Percentiles rank a stretch among this genome's conserved stretches.
Evolutionary conservation across 306 rosid genomes (phyloP).

Genomic region (Lathyrus sativus): DNA sequence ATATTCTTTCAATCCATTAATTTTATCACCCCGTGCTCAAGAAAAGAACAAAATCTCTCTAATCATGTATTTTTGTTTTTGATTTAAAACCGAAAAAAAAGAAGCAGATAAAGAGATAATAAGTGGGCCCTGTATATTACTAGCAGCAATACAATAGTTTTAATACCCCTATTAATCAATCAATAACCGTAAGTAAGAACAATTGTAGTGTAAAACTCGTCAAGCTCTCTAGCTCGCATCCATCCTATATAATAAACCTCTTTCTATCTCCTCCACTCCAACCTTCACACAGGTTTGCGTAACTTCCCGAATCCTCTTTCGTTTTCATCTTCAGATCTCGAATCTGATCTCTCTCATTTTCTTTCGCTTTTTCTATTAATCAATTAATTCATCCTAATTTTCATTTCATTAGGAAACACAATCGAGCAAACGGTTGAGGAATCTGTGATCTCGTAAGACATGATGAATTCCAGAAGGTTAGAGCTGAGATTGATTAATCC

Average conservation of each 20-base stretch:
- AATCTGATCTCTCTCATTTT: background rate
- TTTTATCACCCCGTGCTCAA: no score
- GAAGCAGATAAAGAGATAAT: background rate
- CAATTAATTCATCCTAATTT: background rate
- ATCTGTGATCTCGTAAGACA: conserved; percentile 34
- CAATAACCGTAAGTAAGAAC: background rate
- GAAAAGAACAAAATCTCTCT: background rate
- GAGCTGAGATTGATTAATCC: conserved; percentile 4
- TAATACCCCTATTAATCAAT: no score
- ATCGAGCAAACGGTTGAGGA: no score
- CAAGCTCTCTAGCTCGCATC: conserved; percentile 3
- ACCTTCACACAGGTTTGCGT: conserved; percentile 30
- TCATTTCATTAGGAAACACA: conserved; percentile 3
- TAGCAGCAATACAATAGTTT: background rate
- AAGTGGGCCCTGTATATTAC: background rate
- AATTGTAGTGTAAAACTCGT: conserved; percentile 7
- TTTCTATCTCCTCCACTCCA: background rate
- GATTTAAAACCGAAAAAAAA: background rate
- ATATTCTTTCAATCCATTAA: no score
- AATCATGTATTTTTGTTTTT: no score
- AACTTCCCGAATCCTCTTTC: conserved; percentile 25
- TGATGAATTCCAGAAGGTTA: conserved; percentile 51
- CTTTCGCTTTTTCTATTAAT: background rate
- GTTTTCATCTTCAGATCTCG: conserved; percentile 17
- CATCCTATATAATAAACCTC: conserved; percentile 21